Percentiles rank a stretch among this genome's conserved stretches.
Evolutionary conservation across 176 grass and related monocot genomes (phyloP).

Genomic region (Zea mays): Zm-B73-REFERENCE-NAM-5.0 NC_050102.1:137747001-137747500

Average conservation of each 20-base stretch:
- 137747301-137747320: constrained; percentile 32
- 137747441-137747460: not conserved
- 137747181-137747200: not conserved
- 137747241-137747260: not conserved
- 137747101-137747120: constrained; percentile 58
- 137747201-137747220: not conserved
- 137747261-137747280: constrained; percentile 33
- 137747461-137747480: not conserved
- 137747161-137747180: not conserved
- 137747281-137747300: not conserved
- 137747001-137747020: too few species aligned
- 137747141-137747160: not conserved
- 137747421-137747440: not conserved
- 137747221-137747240: not conserved
- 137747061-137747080: not conserved
- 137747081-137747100: constrained; percentile 18
- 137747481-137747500: constrained; percentile 44
- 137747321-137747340: not conserved
- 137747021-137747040: constrained; percentile 52
- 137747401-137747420: not conserved
- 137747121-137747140: not conserved
- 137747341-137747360: not conserved
- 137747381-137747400: not conserved
- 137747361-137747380: constrained; percentile 34
- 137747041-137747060: constrained; percentile 47